phyloP scores from a whole-genome alignment of 208 protist genomes.

The Blastocrithidia nonstop region DNA sequence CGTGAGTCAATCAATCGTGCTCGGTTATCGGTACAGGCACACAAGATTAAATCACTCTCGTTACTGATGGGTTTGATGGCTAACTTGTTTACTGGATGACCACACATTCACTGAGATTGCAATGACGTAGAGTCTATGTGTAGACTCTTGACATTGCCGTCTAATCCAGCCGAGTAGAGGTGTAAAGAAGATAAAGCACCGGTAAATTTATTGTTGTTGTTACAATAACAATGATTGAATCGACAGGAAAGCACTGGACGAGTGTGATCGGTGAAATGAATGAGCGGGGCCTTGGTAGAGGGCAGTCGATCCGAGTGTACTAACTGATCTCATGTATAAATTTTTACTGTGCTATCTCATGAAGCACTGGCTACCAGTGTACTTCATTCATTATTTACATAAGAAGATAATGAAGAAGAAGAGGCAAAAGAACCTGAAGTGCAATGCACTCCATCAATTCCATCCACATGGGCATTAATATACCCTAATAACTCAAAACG shows the following conservation, averaged over 20 bases:
- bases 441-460: constrained; percentile 52
- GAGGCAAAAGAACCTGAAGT: too few relatives aligned
- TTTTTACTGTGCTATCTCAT: constrained; percentile 69
- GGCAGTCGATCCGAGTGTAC: constrained; percentile 14
- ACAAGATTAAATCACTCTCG: constrained; percentile 39
- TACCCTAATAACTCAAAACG: constrained; percentile 30
- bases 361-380: constrained; percentile 36
- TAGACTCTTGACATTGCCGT: constrained; percentile 50
- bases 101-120: constrained; percentile 22
- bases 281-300: constrained; percentile 43
- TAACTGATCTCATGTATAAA: constrained; percentile 53
- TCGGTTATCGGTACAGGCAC: constrained; percentile 71
- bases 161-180: constrained; percentile 56
- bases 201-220: too few relatives aligned
- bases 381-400: too few relatives aligned
- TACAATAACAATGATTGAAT: constrained; percentile 57
- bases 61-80: constrained; percentile 21
- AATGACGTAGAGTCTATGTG: constrained; percentile 34
- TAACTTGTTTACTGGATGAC: constrained; percentile 56
- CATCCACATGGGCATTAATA: constrained; percentile 44
- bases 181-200: constrained; percentile 14
- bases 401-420: too few relatives aligned
- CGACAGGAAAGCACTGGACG: constrained; percentile 48
- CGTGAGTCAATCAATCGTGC: constrained; percentile 66
- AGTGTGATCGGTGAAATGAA: constrained; percentile 68